These are phyloP conservation scores for Chernovozyma aurita DNA, from an alignment of 1,139 yeast species.

Conservation along the genomic window DNA sequence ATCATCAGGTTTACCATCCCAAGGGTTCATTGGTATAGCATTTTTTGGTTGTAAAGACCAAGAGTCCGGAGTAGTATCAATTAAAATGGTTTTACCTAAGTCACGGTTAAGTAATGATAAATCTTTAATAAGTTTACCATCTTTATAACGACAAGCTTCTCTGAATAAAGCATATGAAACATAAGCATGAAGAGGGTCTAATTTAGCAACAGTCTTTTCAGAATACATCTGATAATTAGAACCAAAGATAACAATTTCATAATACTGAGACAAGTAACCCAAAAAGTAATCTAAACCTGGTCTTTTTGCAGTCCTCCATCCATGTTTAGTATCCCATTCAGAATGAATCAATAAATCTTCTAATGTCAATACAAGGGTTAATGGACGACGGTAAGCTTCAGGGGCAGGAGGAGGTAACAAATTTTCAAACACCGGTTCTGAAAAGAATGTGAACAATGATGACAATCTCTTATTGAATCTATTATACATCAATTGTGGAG, in stretches of 20 bases:
- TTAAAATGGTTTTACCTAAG: slow-evolving; percentile 68
- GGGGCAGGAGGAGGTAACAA: slow-evolving; percentile 85
- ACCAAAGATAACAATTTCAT: slow-evolving; percentile 89
- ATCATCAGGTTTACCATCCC: slow-evolving; percentile 88
- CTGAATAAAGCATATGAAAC: slow-evolving; percentile 83
- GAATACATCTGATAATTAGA: slow-evolving; percentile 83
- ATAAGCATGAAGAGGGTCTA: slow-evolving; percentile 90
- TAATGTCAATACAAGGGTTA: slow-evolving; percentile 81
- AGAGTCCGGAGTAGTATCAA: slow-evolving; percentile 75
- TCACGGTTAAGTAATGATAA: slow-evolving; percentile 88
- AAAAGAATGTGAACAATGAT: slow-evolving; percentile 77
- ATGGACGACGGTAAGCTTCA: slow-evolving; percentile 89
- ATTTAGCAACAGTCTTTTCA: slow-evolving; percentile 77
- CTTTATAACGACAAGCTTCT: slow-evolving; percentile 87
- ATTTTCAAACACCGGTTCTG: slow-evolving; percentile 91
- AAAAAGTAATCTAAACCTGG: slow-evolving; percentile 97
- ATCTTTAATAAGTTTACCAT: slow-evolving; percentile 85
- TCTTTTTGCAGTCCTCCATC: slow-evolving; percentile 99
- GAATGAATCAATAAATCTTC: slow-evolving; percentile 91
- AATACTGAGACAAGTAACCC: slow-evolving; percentile 90
- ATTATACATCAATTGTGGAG: slow-evolving; percentile 59
- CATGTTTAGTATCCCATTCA: slow-evolving; percentile 86
- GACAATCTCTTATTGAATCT: slow-evolving; percentile 70
- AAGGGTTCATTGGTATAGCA: slow-evolving; percentile 74
- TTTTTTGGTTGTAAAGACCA: slow-evolving; percentile 87